Conservation (phyloP, 495 filamentous ascomycete species). For the Paragyromitra xinjiangensis region DNA sequence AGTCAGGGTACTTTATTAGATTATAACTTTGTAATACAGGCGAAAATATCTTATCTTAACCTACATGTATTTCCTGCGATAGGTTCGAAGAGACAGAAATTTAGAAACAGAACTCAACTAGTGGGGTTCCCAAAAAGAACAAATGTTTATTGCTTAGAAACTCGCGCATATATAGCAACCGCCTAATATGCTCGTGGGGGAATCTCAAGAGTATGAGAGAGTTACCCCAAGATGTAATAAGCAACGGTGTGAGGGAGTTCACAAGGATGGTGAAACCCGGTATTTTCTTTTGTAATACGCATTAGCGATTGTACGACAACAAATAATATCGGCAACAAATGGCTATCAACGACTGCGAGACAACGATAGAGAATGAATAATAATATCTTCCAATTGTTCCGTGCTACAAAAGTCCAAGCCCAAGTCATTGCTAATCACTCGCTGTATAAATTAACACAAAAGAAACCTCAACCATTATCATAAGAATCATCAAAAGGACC, state of each 20-base stretch:
- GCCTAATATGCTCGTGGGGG: background rate
- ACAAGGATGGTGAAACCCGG: background rate
- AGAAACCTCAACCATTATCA: no score
- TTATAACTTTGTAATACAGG: background rate
- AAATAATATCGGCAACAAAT: background rate
- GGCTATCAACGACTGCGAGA: background rate
- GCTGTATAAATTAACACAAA: no score
- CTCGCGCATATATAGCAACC: background rate
- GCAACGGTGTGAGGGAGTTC: background rate
- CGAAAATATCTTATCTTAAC: background rate
- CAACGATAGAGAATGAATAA: background rate
- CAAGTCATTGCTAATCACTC: no score
- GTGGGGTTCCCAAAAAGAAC: no score
- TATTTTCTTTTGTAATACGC: background rate
- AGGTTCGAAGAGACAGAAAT: no score
- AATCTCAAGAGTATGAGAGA: background rate
- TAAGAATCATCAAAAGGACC: no score
- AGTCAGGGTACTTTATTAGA: background rate
- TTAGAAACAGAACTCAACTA: no score
- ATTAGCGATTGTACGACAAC: constrained; percentile 1
- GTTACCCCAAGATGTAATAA: background rate
- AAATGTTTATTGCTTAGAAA: background rate
- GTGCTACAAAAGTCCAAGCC: background rate
- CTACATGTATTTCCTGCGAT: background rate
- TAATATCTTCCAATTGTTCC: background rate